These are phyloP conservation scores for Chlorella sp. DNA, from an alignment of 139 green algal species.

Conservation along the genomic window DNA sequence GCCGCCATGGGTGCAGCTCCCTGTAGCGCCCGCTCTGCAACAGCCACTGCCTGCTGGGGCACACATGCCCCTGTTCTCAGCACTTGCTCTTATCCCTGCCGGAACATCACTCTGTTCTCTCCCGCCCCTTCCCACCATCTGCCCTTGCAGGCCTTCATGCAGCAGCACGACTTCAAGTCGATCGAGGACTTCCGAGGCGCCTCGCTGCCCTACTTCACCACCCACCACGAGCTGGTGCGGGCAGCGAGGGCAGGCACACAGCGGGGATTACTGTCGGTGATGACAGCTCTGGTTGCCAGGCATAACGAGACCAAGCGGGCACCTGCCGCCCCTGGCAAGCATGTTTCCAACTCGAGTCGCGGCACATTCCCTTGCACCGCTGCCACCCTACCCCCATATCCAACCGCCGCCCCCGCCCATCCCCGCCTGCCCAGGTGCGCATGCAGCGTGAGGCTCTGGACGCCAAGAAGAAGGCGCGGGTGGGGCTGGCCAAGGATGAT, in stretches of 20 bases:
- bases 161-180: conserved; percentile 84
- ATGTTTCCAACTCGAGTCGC: no score
- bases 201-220: conserved; percentile 93
- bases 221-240: conserved; percentile 91
- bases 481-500: conserved; percentile 86
- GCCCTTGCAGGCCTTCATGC: conserved; percentile 64
- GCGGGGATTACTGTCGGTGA: not conserved
- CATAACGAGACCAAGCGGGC: no score
- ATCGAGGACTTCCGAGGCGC: conserved; percentile 88
- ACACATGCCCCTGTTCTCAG: not conserved
- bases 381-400: no score
- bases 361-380: no score
- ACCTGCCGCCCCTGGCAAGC: no score
- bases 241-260: not conserved
- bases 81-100: not conserved
- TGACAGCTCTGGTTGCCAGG: no score
- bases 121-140: not conserved
- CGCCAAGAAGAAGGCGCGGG: conserved; percentile 67
- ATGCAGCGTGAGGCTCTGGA: conserved; percentile 84
- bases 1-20: not conserved
- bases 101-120: not conserved
- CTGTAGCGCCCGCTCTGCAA: not conserved
- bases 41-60: not conserved
- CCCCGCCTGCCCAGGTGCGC: not conserved
- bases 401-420: not conserved